A percentile compares a stretch with the other conserved stretches of the same genome.
Evolutionary conservation across 257 asterid genomes (phyloP).

Genomic region (Plantago major): DNA sequence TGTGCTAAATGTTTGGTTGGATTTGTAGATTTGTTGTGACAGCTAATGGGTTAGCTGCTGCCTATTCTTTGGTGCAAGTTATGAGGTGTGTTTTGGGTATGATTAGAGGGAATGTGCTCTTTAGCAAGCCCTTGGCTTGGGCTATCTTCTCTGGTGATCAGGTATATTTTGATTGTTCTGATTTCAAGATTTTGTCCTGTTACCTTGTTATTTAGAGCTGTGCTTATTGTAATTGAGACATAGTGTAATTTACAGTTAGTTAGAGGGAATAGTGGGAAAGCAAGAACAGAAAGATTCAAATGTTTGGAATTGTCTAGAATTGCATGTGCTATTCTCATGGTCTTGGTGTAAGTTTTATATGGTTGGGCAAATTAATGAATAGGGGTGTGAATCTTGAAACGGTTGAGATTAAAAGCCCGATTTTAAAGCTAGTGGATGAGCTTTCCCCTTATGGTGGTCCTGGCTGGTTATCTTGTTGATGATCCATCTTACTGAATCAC

Average conservation of each 20-base stretch:
- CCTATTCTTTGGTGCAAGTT: slow-evolving; percentile 71
- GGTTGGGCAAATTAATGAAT: not conserved
- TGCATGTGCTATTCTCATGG: slow-evolving; percentile 8
- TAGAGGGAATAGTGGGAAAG: too few relatives aligned
- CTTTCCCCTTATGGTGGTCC: not conserved
- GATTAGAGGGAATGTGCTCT: slow-evolving; percentile 75
- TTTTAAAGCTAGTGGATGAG: not conserved
- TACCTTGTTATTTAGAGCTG: not conserved
- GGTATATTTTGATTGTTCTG: slow-evolving; percentile 31
- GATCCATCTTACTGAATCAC: too few relatives aligned
- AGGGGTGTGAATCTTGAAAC: not conserved
- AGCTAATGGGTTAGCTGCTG: slow-evolving; percentile 80
- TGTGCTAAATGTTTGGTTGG: not conserved
- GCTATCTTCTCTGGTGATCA: slow-evolving; percentile 96
- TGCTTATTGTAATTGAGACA: too few relatives aligned
- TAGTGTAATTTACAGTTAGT: too few relatives aligned
- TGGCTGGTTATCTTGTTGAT: too few relatives aligned
- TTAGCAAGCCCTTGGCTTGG: slow-evolving; percentile 95
- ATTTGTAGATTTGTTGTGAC: slow-evolving; percentile 69
- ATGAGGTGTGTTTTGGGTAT: slow-evolving; percentile 76
- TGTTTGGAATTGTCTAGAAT: too few relatives aligned
- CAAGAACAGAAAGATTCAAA: too few relatives aligned
- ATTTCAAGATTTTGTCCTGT: not conserved
- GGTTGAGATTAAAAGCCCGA: not conserved
- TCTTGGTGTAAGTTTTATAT: not conserved